phyloP scores from a whole-genome alignment of 2,329 filamentous ascomycete genomes.

The Akanthomyces dipterigenus region DNA sequence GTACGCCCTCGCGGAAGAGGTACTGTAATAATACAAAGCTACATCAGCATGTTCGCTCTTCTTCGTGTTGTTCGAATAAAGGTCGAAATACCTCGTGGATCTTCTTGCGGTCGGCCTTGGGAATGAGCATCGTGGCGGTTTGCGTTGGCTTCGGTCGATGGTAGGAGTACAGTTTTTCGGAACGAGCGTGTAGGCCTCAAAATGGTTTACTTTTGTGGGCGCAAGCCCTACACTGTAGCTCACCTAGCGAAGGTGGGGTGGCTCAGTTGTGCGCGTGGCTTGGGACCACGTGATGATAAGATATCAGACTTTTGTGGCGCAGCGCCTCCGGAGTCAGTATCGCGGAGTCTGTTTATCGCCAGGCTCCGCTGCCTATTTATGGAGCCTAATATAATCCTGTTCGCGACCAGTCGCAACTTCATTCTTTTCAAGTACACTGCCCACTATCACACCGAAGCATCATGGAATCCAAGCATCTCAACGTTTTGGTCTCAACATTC shows the following conservation, averaged over 20 bases:
- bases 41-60: conserved; percentile 13
- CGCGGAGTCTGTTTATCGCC: neutral
- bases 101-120: conserved; percentile 99
- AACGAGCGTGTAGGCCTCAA: conserved; percentile 32
- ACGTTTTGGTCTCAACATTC: conserved; percentile 80
- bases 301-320: neutral
- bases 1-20: conserved; percentile 89
- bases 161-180: conserved; percentile 37
- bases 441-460: neutral
- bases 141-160: conserved; percentile 41
- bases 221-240: conserved; percentile 34
- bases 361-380: neutral
- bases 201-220: conserved; percentile 41
- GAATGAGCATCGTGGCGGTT: conserved; percentile 84
- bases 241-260: conserved; percentile 29
- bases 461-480: conserved; percentile 58
- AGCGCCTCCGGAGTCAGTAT: neutral
- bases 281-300: conserved; percentile 27
- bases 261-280: conserved; percentile 23
- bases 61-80: neutral
- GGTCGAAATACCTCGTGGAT: conserved; percentile 69
- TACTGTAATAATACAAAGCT: conserved; percentile 47
- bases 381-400: neutral
- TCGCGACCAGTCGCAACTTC: neutral
- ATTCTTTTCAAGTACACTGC: neutral